phyloP scores from a whole-genome alignment of 495 filamentous ascomycete species.

The Aspergillus steynii region DNA sequence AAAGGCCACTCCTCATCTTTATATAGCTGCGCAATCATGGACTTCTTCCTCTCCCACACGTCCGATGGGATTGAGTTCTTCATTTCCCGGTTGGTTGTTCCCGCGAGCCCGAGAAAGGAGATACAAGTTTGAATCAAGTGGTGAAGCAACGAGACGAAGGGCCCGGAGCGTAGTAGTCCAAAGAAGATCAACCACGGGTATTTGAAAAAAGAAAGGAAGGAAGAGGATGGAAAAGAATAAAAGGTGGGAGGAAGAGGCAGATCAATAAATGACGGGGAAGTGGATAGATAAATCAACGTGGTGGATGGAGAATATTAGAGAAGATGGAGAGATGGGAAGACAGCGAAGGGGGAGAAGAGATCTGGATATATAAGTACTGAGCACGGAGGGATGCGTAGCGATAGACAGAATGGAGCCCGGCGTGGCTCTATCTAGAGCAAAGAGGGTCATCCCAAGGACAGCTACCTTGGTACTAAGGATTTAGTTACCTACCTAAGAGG shows the following conservation, averaged over 20 bases:
- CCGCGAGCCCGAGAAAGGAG: background rate
- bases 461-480: background rate
- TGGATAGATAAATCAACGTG: background rate
- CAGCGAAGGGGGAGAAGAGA: background rate
- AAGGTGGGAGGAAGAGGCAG: constrained; percentile 1
- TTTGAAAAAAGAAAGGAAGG: background rate
- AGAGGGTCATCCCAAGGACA: background rate
- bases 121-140: background rate
- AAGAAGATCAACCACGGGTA: background rate
- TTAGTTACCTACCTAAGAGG: constrained; percentile 2
- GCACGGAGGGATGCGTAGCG: background rate
- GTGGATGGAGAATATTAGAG: background rate
- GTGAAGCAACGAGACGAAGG: background rate
- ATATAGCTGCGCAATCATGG: constrained; percentile 47
- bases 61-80: constrained; percentile 50
- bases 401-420: background rate
- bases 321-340: constrained; percentile 3
- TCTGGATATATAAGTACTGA: background rate
- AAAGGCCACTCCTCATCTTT: constrained; percentile 53
- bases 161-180: background rate
- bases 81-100: constrained; percentile 25
- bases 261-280: background rate
- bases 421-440: background rate
- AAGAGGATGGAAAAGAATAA: constrained; percentile 3
- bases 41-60: constrained; percentile 53